These are phyloP conservation scores for Vaccinium myrtillus DNA, from an alignment of 148 eudicot genomes.

Conservation along the genomic window DNA sequence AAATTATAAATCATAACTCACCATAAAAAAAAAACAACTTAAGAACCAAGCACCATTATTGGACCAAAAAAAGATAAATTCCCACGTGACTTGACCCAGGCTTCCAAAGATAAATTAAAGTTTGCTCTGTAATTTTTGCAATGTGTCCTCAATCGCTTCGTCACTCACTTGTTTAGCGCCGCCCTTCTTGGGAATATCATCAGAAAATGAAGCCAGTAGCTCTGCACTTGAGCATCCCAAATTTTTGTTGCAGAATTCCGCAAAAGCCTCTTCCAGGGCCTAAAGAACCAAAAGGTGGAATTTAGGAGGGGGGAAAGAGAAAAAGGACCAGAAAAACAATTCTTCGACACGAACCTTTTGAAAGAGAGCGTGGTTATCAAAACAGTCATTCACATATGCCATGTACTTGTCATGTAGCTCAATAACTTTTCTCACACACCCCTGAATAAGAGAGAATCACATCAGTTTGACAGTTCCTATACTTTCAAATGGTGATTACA, in stretches of 20 bases:
- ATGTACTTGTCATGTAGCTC: slow-evolving; percentile 41
- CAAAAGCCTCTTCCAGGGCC: slow-evolving; percentile 38
- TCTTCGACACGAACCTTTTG: slow-evolving; percentile 30
- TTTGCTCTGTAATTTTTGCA: slow-evolving; percentile 16
- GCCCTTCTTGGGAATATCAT: slow-evolving; percentile 32
- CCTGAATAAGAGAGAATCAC: slow-evolving; percentile 17
- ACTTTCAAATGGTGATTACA: neutral
- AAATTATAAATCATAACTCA: too few relatives aligned
- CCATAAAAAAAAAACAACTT: too few relatives aligned
- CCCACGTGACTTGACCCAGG: too few relatives aligned
- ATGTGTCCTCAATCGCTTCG: slow-evolving; percentile 38
- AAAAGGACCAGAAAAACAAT: neutral
- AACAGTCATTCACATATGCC: slow-evolving; percentile 35
- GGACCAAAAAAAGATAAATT: too few relatives aligned
- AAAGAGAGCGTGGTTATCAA: slow-evolving; percentile 34
- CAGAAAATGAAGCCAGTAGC: slow-evolving; percentile 31
- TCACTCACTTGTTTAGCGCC: slow-evolving; percentile 31
- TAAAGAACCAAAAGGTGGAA: slow-evolving; percentile 13
- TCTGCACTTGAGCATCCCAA: slow-evolving; percentile 32
- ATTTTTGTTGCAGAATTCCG: slow-evolving; percentile 32
- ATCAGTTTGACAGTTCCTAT: slow-evolving; percentile 10
- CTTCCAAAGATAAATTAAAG: neutral
- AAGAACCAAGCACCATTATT: too few relatives aligned
- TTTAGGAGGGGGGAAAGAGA: neutral
- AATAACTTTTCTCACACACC: slow-evolving; percentile 34